Conservation (phyloP, 2,329 filamentous ascomycete genomes). For the Leptodontidium sp. region DNA sequence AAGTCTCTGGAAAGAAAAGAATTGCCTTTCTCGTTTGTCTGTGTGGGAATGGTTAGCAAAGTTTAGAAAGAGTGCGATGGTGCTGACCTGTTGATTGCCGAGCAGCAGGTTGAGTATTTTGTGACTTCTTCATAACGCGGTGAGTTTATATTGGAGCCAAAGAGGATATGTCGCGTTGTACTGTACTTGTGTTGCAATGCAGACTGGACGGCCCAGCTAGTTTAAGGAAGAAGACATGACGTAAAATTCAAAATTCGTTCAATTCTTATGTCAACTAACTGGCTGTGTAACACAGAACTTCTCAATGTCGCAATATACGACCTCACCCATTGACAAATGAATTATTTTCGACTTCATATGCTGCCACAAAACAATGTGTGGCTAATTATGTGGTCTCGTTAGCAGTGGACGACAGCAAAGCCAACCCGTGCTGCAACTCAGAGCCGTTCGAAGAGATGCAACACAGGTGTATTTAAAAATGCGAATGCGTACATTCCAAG, state of each 20-base stretch:
- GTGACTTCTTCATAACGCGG: neutral
- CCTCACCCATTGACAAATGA: neutral
- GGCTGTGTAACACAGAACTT: neutral
- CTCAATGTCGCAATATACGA: neutral
- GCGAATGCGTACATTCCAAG: no score
- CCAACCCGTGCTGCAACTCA: no score
- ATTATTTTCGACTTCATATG: no score
- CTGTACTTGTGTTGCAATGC: neutral
- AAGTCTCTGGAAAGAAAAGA: conserved; percentile 2
- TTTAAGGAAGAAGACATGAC: neutral
- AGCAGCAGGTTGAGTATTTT: neutral
- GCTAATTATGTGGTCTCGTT: no score
- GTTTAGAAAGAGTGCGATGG: neutral
- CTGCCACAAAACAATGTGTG: no score
- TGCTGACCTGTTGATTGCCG: neutral
- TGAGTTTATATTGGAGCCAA: neutral
- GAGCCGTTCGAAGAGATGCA: no score
- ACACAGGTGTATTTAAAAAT: no score
- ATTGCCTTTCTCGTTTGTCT: neutral
- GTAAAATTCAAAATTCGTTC: neutral
- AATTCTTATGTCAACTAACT: neutral
- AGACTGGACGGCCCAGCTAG: neutral
- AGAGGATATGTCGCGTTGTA: neutral
- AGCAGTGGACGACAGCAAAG: no score
- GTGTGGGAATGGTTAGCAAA: neutral